These are phyloP conservation scores for Trichoderma reesei DNA, from an alignment of 495 filamentous ascomycete species.

Conservation along the genomic window DNA sequence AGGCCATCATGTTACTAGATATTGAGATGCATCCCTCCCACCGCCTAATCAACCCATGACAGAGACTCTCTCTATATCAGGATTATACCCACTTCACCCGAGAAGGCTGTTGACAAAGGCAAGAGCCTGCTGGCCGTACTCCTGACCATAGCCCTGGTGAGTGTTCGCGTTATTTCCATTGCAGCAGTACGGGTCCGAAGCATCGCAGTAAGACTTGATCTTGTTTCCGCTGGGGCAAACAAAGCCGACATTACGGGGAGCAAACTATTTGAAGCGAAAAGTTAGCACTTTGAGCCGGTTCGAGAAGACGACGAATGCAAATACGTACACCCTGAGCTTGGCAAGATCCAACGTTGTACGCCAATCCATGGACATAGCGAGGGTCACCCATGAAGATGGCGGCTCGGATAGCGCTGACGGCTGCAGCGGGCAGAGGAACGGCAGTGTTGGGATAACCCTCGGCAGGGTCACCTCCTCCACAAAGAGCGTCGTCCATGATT, in stretches of 20 bases:
- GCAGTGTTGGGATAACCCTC: conserved; percentile 19
- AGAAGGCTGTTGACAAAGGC: conserved; percentile 21
- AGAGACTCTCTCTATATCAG: not conserved
- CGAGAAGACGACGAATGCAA: not conserved
- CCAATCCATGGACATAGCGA: conserved; percentile 38
- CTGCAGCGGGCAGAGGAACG: conserved; percentile 32
- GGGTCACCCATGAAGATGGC: conserved; percentile 58
- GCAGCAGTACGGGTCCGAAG: conserved; percentile 56
- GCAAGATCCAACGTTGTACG: conserved; percentile 55
- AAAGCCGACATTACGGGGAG: conserved; percentile 46
- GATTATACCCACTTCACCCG: not conserved
- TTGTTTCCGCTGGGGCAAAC: conserved; percentile 43
- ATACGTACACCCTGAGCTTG: conserved; percentile 42
- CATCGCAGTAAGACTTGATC: conserved; percentile 57
- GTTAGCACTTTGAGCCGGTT: too few species aligned
- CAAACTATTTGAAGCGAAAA: conserved; percentile 34
- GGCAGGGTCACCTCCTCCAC: conserved; percentile 34
- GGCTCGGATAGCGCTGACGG: conserved; percentile 42
- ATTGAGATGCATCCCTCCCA: too few species aligned
- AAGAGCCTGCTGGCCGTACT: conserved; percentile 32
- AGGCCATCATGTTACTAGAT: too few species aligned
- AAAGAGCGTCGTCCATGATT: conserved; percentile 54
- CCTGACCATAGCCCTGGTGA: conserved; percentile 51
- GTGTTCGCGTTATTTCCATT: conserved; percentile 48
- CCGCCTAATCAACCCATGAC: too few species aligned